Percentiles rank a stretch among this genome's conserved stretches.
Evolutionary conservation across 306 rosid genomes (phyloP).

Genomic region (Prunus campanulata): DNA sequence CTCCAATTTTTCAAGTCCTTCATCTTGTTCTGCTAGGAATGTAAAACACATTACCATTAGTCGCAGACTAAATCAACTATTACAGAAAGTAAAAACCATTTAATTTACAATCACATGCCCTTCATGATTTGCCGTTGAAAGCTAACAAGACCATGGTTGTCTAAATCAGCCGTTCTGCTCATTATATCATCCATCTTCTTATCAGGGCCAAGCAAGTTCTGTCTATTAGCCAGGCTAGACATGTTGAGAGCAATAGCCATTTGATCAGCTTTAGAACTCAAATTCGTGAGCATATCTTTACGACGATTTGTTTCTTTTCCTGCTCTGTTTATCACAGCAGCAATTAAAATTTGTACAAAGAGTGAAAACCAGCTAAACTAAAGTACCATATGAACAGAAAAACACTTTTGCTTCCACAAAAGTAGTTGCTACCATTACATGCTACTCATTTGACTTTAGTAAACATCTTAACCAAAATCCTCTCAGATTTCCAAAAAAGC

Average conservation of each 20-base stretch:
- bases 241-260: slow-evolving; percentile 42
- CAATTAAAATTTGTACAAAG: neutral
- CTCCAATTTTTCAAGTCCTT: slow-evolving; percentile 34
- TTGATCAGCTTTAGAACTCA: slow-evolving; percentile 36
- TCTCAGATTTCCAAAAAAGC: neutral
- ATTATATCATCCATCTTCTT: slow-evolving; percentile 34
- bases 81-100: neutral
- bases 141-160: slow-evolving; percentile 37
- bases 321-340: slow-evolving; percentile 23
- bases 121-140: slow-evolving; percentile 39
- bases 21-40: slow-evolving; percentile 42
- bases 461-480: too few species aligned
- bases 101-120: slow-evolving; percentile 16
- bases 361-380: neutral
- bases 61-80: neutral
- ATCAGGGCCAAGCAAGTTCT: slow-evolving; percentile 40
- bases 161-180: slow-evolving; percentile 30
- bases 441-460: too few species aligned
- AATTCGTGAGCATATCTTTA: slow-evolving; percentile 27
- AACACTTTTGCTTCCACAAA: too few species aligned
- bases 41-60: slow-evolving; percentile 9
- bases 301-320: slow-evolving; percentile 37
- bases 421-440: too few species aligned
- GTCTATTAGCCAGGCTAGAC: slow-evolving; percentile 38
- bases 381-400: neutral